Base-by-base conservation (phyloP, 2,329 filamentous ascomycete genomes). In the Fusarium tricinctum region DNA sequence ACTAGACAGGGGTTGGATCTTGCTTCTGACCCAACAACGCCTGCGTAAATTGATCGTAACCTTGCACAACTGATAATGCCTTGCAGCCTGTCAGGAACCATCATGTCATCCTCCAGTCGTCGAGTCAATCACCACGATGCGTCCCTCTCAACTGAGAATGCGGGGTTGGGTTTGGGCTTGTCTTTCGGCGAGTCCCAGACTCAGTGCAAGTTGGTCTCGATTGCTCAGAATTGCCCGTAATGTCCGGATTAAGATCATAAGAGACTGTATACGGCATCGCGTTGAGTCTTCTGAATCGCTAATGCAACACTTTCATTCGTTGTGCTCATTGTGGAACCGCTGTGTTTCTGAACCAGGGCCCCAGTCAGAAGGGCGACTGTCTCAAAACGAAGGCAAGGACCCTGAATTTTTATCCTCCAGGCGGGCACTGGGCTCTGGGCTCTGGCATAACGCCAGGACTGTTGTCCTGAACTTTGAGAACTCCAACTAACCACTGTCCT, bases 361-460 rank as follows among this genome's bases (percentile, higher is more conserved):
- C 60, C 33, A 64, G 61, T 39, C 45, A 22, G n/a, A 59, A 59
- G 66, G 63, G 58, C 48, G 57, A 60, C 58, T 74, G 72, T 74
- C 72, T 74, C 66, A 73, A 63, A 68, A 64, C 22, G 59, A 51
- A 38, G 60, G 42, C 56, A 68, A 71, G 62, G 62, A 68, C 70
- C 72, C 63, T 71, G 68, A 40, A 70, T 71, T 68, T 28, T 46
- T 46, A 28, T 19, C 43, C 30, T 38, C 19, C 23, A 26, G 50
- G 28, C 28, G 28, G 23, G 26, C 42, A 45, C 22, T 47, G 33
- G 30, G 44, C 60, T 52, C 55, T 30, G 10, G 28, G 32, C 32
- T 35, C 14, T 35, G 32, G 32, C 32, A 14, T 14, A 35, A 17
- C 15, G 7, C 14, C 33, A 38, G n/a, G 17, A 38, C 54, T 58